Evolutionary conservation across 2,329 filamentous ascomycete genomes (phyloP), one percentile per base, ranked within the genome.

Genomic region (Xylaria sp.): DNA sequence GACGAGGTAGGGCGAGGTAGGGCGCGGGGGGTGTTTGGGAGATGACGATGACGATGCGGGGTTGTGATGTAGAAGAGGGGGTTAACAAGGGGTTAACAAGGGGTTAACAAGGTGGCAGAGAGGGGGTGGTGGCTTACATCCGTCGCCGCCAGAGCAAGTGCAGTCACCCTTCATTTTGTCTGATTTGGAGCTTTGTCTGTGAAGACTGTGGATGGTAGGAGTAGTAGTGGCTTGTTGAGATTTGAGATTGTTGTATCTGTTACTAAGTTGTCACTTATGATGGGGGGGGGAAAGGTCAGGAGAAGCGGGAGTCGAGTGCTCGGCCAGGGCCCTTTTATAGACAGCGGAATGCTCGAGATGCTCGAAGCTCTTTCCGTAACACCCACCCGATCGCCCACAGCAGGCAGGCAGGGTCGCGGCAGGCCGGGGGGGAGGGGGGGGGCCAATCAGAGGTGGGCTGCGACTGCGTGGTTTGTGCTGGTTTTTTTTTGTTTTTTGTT

Each of bases 131-230:
- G 23, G 63, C 67, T 65, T 67, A 69, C 67, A 69, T 47, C 62
- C 60, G 46, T 62, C 60, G 44, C 61, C 62, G 27, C 65, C 65
- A 53, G 65, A 64, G 67, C 65, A 69, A 62, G 60, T 58, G 65
- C 67, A 69, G 55, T 69, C 65, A 60, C 67, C 67, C 66, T 68
- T 68, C 67, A 69, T 69, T 65, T 68, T 69, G 65, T 27, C 58
- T 64, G 57, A 46, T 59, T 62, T 38, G 33, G 41, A 23, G 41
- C 10, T 54, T 44, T 6, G 55, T 58, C 40, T 60, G n/a, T 55
- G 52, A 56, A 58, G 44, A 54, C 35, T n/a, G 48, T 58, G 23
- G 52, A 41, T 37, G 2, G 31, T 37, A 44, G 15, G 27, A 15
- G 23, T 17, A 51, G 33, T 48, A 51, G 47, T 33, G 25, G n/a